Evolutionary conservation across 306 rosid genomes (phyloP), one percentile per base, ranked within the genome.

Genomic region (Delonix regia): DNA sequence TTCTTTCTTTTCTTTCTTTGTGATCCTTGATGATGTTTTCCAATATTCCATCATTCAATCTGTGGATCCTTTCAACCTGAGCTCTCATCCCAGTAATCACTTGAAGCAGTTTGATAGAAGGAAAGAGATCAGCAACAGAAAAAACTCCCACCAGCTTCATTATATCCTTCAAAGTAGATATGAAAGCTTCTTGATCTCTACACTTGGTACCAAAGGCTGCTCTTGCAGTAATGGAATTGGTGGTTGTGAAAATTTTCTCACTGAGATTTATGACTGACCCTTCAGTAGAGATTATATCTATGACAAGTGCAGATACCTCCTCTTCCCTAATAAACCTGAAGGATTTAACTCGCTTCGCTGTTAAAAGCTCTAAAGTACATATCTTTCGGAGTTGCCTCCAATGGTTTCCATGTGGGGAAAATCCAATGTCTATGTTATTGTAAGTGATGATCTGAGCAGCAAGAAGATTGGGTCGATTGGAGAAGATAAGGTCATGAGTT

Each of bases 121-220:
- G 70, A 51, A 24, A 74, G 42, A 74, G 52, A 28, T 74, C 78
- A 27, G 59, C 44, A 45, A 74, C 4, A 1, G 33, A 41, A 21
- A 74, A 74, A 18, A 69, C 78, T 9, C 24, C 30, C 4, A 28
- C 14, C 13, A 74, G 25, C 28, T 7, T 25, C 13, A 60, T 7
- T 11, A 27, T 10, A 13, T 41, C 44, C 28, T 74, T 28, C 3
- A 60, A 7, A 19, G 15, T 5, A 15, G 16, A 28, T 42, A 59
- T 7, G 19, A 42, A 42, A 4, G 21, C 28, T 15, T 73, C 49
- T 62, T 38, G 52, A 38, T 19, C 5, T 12, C 0, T 15, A 9
- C 38, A 59, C n/a, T 59, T 59, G n/a, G 3, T 10, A 5, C 64
- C 38, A 27, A 59, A 25, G n/a, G 64, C 64, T 9, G 38, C 64